phyloP scores from a whole-genome alignment of 352 stramenopile genomes.

The Saprolegnia parasitica region DNA sequence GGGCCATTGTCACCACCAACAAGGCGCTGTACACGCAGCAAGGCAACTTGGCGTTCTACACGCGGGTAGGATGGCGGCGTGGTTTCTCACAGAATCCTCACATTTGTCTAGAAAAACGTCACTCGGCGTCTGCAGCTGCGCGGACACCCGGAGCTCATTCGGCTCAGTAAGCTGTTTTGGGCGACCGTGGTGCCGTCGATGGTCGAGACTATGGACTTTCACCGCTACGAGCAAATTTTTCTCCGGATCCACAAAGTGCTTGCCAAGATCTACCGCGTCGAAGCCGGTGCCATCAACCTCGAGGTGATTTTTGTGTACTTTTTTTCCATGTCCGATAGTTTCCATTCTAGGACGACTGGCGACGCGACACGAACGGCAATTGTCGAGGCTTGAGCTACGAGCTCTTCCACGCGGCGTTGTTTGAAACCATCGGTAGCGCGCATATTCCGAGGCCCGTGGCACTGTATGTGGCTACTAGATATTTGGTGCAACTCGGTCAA shows the following conservation, averaged over 20 bases:
- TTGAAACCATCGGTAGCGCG: slow-evolving; percentile 63
- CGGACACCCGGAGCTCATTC: slow-evolving; percentile 53
- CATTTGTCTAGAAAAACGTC: slow-evolving; percentile 48
- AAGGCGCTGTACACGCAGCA: background rate
- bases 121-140: slow-evolving; percentile 52
- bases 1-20: slow-evolving; percentile 1
- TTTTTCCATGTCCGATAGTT: no score
- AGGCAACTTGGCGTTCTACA: slow-evolving; percentile 14
- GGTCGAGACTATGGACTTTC: slow-evolving; percentile 37
- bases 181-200: slow-evolving; percentile 36
- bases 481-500: slow-evolving; percentile 27
- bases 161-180: slow-evolving; percentile 69
- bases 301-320: background rate
- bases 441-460: background rate
- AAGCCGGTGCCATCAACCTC: slow-evolving; percentile 49
- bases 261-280: slow-evolving; percentile 61
- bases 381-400: slow-evolving; percentile 53
- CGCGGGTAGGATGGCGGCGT: background rate
- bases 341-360: slow-evolving; percentile 49
- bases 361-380: slow-evolving; percentile 45
- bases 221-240: slow-evolving; percentile 64
- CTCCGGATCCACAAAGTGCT: slow-evolving; percentile 71
- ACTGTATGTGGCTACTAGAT: slow-evolving; percentile 13
- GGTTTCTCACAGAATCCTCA: background rate
- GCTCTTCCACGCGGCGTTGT: slow-evolving; percentile 78